Base-by-base conservation (phyloP, 129 eudicot species). In the Artemisia argyi region DNA sequence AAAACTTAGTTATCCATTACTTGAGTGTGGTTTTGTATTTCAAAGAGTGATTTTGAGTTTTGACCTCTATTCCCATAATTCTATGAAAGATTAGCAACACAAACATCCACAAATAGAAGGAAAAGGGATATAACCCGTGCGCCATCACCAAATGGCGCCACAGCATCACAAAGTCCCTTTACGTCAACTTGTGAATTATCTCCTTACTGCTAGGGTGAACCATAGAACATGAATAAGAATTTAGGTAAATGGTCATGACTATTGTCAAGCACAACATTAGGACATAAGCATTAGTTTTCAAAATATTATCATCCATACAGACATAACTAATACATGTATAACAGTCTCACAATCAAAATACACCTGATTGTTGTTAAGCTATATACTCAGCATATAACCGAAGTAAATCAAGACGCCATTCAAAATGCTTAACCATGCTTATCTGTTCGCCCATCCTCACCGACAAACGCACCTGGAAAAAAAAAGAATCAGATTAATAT, bases 341-440 rank as follows among this genome's bases (percentile, higher is more conserved):
- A 68, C 24, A 56, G 67, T 76, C 79, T 76, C 57, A 57, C 50
- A 66, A 76, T 76, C 79, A 56, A 68, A 76, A 76, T 15, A 75
- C 65, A 75, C 73, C 54, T n/a, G 48, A 75, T 48, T 66, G 79
- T 56, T 75, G 79, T 56, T 75, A 75, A 26, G 59, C 67, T 66
- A 75, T 75, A 66, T 75, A 75, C 79, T 75, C 79, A 24, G 73
- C 78, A 74, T 65, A 74, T 20, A 75, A 75, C 73, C 59, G 16
- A 65, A 75, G 24, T 65, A 56, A 74, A 65, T 66, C 20, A 66
- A 75, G 28, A 22, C 68, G 57, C 61, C 67, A 61, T 61, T 61
- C 48, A 39, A 39, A 39, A 39, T 7, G 46, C 46, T 39, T 39
- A 39, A 39, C 39, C 55, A 53, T 10, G 58, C 72, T 74, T 74